Base-by-base conservation (phyloP, 345 rosid species). In the Populus euphratica region DNA sequence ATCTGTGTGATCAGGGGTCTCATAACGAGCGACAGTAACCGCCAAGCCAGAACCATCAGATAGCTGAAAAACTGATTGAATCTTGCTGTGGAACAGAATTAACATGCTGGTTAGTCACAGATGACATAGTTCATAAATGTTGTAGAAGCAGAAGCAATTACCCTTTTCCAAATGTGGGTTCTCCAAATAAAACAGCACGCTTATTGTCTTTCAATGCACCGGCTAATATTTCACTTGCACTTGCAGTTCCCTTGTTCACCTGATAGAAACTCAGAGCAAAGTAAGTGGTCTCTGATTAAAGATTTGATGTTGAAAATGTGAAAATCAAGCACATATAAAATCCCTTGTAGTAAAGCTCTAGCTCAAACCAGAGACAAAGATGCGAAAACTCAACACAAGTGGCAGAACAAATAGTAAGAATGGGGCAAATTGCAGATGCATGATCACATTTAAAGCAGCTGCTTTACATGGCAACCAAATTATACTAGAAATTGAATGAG, bases 191-290 rank as follows among this genome's bases (percentile, higher is more conserved):
- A 11, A 92, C 84, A 35, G 97, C 99, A 0, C 96, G 93, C 78
- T 90, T 96, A 77, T 93, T 96, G 87, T 93, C 98, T 80, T 96
- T 96, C 89, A 96, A 80, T 39, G 98, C 99, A 25, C 95, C 95
- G 13, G 98, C 98, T 78, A 93, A 77, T 83, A 96, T 92, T 84
- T 96, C 96, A 29, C 99, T 96, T n/a, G 98, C 98, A 78, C 99
- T 96, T 0, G 99, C 99, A 0, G 97, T 93, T 27, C 99, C 99
- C 85, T 92, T 96, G 89, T 96, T 96, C 79, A 96, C 99, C 98
- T 93, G 82, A 69, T 49, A 70, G 68, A 81, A 77, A 66, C 38
- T 81, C 75, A 41, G 61, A 63, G 49, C 68, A 77, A 6, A 43
- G 6, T 18, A 41, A 35, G 59, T 13, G 5, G 33, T 69, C 41